phyloP scores from a whole-genome alignment of 192 early-diverging fungal genomes.

The Linnemannia elongata region DNA sequence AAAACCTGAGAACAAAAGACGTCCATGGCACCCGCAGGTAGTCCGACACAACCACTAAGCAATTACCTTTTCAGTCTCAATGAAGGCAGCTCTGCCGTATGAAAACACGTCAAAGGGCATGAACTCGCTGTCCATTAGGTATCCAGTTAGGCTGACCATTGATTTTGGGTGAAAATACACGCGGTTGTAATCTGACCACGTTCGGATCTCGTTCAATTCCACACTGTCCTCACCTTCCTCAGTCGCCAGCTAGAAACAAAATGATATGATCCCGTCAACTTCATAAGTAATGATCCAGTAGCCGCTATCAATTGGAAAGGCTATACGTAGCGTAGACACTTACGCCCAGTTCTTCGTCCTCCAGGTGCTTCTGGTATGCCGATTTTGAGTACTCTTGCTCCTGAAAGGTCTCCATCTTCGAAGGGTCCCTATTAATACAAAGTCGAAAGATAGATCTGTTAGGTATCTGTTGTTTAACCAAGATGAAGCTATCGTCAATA shows the following conservation, averaged over 20 bases:
- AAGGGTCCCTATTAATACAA: slow-evolving; percentile 33
- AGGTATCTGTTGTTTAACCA: background rate
- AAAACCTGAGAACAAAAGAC: background rate
- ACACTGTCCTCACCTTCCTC: slow-evolving; percentile 57
- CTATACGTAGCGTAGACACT: background rate
- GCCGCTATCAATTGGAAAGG: background rate
- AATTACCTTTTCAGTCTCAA: slow-evolving; percentile 63
- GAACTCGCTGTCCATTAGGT: slow-evolving; percentile 60
- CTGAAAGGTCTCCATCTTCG: slow-evolving; percentile 50
- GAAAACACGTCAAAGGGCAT: slow-evolving; percentile 69
- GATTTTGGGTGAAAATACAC: slow-evolving; percentile 83
- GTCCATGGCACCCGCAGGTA: background rate
- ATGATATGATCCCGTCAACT: background rate
- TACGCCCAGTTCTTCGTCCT: slow-evolving; percentile 49
- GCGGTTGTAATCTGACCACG: slow-evolving; percentile 89
- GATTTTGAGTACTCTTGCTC: slow-evolving; percentile 35
- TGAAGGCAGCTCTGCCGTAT: slow-evolving; percentile 61
- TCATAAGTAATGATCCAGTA: background rate
- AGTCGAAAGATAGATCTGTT: background rate
- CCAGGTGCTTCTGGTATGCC: slow-evolving; percentile 42
- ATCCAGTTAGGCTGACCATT: slow-evolving; percentile 51
- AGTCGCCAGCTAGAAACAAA: slow-evolving; percentile 29
- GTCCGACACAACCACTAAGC: background rate
- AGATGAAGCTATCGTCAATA: background rate
- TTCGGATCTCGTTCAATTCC: slow-evolving; percentile 67